A percentile compares a stretch with the other conserved stretches of the same genome.
Evolutionary conservation across 2,329 filamentous ascomycete genomes (phyloP).

Genomic region (Biscogniauxia sp.): DNA sequence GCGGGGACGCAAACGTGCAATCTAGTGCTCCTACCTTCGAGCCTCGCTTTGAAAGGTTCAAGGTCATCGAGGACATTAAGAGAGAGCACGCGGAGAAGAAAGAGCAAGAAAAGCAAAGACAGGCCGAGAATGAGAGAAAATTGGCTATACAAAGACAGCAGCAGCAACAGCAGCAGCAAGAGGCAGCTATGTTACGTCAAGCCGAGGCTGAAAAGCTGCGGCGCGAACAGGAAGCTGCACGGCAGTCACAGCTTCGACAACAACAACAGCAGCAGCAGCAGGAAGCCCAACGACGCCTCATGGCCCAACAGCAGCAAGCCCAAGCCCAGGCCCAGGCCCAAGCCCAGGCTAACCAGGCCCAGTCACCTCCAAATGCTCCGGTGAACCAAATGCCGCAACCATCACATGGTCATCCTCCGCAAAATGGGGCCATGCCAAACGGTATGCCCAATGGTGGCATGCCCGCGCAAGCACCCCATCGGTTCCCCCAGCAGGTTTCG

Average conservation of each 20-base stretch:
- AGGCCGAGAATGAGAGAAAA: constrained; percentile 57
- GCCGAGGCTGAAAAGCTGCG: constrained; percentile 23
- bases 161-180: constrained; percentile 40
- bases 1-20: constrained; percentile 70
- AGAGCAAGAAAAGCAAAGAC: constrained; percentile 70
- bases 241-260: constrained; percentile 41
- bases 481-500: constrained; percentile 55
- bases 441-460: constrained; percentile 42
- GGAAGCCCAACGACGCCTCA: constrained; percentile 22
- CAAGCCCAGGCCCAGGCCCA: constrained; percentile 32
- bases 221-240: constrained; percentile 34
- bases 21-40: constrained; percentile 74
- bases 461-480: constrained; percentile 42
- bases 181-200: constrained; percentile 32
- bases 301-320: constrained; percentile 19
- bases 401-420: constrained; percentile 43
- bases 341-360: constrained; percentile 31
- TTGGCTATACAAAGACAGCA: constrained; percentile 45
- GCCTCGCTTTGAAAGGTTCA: constrained; percentile 85
- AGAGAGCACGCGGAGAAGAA: constrained; percentile 73
- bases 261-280: constrained; percentile 28
- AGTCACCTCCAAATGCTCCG: constrained; percentile 30
- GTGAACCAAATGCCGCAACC: constrained; percentile 36
- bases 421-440: constrained; percentile 37
- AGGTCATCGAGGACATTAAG: constrained; percentile 83